These are phyloP conservation scores for Aspergillus piperis DNA, from an alignment of 2,329 filamentous ascomycete genomes.

Conservation along the genomic window DNA sequence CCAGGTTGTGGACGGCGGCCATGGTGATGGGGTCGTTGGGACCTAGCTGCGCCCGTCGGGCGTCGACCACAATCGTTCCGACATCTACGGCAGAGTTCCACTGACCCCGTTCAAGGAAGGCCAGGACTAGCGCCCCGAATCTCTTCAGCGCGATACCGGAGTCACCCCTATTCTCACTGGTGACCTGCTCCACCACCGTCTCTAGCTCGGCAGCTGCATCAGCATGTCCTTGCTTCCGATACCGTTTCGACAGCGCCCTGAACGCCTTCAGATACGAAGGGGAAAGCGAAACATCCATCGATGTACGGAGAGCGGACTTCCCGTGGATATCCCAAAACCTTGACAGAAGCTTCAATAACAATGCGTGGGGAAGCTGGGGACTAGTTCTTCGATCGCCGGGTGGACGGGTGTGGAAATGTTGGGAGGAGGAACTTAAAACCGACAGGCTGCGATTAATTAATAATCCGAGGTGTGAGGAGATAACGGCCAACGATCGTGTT, in stretches of 20 bases:
- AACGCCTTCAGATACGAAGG: not conserved
- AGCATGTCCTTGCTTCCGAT: not conserved
- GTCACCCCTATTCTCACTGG: not conserved
- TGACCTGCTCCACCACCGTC: not conserved
- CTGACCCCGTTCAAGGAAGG: slow-evolving; percentile 6
- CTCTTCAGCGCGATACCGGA: not conserved
- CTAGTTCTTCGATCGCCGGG: not conserved
- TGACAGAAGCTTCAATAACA: not conserved
- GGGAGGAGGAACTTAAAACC: not conserved
- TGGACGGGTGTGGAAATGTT: not conserved
- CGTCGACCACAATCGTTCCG: slow-evolving; percentile 4
- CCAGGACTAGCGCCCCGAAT: slow-evolving; percentile 7
- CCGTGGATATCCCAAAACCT: not conserved
- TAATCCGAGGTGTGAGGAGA: not conserved
- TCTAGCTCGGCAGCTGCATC: not conserved
- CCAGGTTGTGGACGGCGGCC: slow-evolving; percentile 11
- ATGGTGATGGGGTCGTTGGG: slow-evolving; percentile 3
- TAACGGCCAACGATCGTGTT: not conserved
- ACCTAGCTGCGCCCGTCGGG: slow-evolving; percentile 1
- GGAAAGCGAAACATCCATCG: not conserved
- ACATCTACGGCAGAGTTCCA: slow-evolving; percentile 11
- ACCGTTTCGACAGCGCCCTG: not conserved
- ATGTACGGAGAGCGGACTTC: not conserved
- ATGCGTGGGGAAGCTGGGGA: not conserved
- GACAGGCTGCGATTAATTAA: not conserved